phyloP scores from a whole-genome alignment of 1,284 basidiomycete genomes.

The Apiotrichum montevideense region DNA sequence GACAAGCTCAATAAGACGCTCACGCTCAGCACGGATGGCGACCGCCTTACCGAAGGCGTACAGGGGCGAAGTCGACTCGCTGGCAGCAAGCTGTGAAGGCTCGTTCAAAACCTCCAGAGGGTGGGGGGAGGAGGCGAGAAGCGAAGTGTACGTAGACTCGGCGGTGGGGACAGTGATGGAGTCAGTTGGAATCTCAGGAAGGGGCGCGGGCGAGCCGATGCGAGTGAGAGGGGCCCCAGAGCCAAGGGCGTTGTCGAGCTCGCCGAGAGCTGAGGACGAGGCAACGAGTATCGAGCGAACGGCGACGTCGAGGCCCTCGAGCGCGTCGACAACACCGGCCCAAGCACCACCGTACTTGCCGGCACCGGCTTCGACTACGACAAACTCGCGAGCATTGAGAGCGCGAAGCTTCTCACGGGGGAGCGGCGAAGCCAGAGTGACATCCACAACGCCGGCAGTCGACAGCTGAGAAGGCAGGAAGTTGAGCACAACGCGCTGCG shows the following conservation, averaged over 20 bases:
- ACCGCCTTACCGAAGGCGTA: conserved; percentile 88
- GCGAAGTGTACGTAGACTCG: conserved; percentile 84
- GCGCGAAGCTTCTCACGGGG: conserved; percentile 60
- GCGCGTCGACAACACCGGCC: conserved; percentile 39
- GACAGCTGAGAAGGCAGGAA: conserved; percentile 58
- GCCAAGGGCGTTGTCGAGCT: conserved; percentile 40
- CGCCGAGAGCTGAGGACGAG: conserved; percentile 32
- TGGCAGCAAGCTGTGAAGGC: conserved; percentile 61
- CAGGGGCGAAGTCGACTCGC: conserved; percentile 83
- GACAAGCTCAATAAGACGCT: conserved; percentile 58
- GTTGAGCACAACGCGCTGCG: conserved; percentile 62
- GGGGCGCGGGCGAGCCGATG: conserved; percentile 25
- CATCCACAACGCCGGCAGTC: conserved; percentile 56
- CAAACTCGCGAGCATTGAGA: conserved; percentile 61
- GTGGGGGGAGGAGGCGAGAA: conserved; percentile 77
- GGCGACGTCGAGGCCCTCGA: conserved; percentile 33
- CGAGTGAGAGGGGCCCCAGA: conserved; percentile 30
- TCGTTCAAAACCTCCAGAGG: conserved; percentile 81
- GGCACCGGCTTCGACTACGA: conserved; percentile 77
- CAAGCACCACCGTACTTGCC: conserved; percentile 74
- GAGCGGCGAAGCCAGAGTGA: conserved; percentile 64
- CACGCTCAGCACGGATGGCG: conserved; percentile 67
- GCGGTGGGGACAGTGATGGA: conserved; percentile 63
- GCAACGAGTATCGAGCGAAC: conserved; percentile 44
- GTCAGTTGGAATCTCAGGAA: conserved; percentile 50